A percentile compares a stretch with the other conserved stretches of the same genome.
phyloP scores from a whole-genome alignment of 1,284 basidiomycete species.

The Puccinia triticina region DNA sequence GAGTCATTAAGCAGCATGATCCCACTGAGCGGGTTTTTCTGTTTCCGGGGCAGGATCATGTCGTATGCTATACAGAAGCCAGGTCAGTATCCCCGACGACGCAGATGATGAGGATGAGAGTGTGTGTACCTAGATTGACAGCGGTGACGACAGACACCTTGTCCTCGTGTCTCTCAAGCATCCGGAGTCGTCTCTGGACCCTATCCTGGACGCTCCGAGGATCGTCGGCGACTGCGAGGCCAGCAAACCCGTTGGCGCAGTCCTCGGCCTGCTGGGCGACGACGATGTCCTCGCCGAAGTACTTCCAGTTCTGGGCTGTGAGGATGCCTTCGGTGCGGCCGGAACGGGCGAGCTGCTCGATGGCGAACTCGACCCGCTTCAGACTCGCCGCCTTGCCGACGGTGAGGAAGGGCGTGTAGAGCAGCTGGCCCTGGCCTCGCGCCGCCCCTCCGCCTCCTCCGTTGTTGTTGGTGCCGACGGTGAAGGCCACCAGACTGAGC shows the following conservation, averaged over 20 bases:
- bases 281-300: constrained; percentile 25
- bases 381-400: constrained; percentile 72
- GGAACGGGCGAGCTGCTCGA: constrained; percentile 69
- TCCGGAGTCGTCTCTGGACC: constrained; percentile 69
- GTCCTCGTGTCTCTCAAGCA: constrained; percentile 78
- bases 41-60: constrained; percentile 86
- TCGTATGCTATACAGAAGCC: constrained; percentile 70
- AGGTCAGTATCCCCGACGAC: background rate
- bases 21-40: constrained; percentile 82
- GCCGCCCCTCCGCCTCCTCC: constrained; percentile 66
- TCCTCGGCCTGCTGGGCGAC: constrained; percentile 4
- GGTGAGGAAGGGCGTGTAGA: constrained; percentile 84
- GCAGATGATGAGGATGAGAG: background rate
- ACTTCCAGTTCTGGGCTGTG: constrained; percentile 20
- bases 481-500: constrained; percentile 82
- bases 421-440: constrained; percentile 65
- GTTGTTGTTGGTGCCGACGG: too few relatives aligned
- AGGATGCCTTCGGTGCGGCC: constrained; percentile 59
- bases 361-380: constrained; percentile 72
- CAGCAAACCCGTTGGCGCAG: background rate
- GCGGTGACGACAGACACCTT: constrained; percentile 94
- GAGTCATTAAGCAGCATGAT: constrained; percentile 92
- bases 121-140: constrained; percentile 74
- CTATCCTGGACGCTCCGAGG: background rate
- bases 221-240: background rate